Evolutionary conservation across 305 asterid genomes (phyloP), one percentile per base, ranked within the genome.

Genomic region (Fraxinus angustifolia): DNA sequence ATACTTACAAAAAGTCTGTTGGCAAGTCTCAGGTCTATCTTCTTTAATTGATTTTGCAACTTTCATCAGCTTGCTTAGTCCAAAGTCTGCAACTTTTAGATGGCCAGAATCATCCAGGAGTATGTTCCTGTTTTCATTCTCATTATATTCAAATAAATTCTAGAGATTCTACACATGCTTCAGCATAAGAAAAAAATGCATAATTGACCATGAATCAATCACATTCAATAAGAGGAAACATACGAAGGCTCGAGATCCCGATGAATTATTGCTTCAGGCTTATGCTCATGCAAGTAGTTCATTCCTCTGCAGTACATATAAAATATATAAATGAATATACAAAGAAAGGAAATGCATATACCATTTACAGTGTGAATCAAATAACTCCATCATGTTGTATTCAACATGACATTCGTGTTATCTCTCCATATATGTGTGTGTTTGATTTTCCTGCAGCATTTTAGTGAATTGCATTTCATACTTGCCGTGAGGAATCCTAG

Each of bases 211-310:
- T 76, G 79, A 19, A 53, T 19, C 19, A 79, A 80, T 56, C 36
- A 82, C 36, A 65, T 67, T 77, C 79, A 73, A 68, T 62, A 2
- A 81, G 78, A 75, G 45, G 83, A 77, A 77, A 84, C 98, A 75
- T 90, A 94, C 97, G 96, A 88, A 23, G 97, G 98, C 85, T 92
- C 96, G 78, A 94, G 94, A 86, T 94, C 98, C 80, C 97, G 91
- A 83, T 94, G 98, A 79, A 94, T 90, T 83, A 94, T 91, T 56
- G 95, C 97, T 89, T 90, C 97, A 58, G 97, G 97, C 87, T 91
- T 93, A 86, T 88, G 91, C 88, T 92, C 97, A 62, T 94, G 98
- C 91, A 94, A 85, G 87, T 91, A 92, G 87, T 90, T 93, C 94
- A 94, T 87, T 84, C 98, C 98, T 83, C 98, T 94, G 97, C 83